These are phyloP conservation scores for Cornus kousa DNA, from an alignment of 148 eudicot genomes.

Conservation along the genomic window DNA sequence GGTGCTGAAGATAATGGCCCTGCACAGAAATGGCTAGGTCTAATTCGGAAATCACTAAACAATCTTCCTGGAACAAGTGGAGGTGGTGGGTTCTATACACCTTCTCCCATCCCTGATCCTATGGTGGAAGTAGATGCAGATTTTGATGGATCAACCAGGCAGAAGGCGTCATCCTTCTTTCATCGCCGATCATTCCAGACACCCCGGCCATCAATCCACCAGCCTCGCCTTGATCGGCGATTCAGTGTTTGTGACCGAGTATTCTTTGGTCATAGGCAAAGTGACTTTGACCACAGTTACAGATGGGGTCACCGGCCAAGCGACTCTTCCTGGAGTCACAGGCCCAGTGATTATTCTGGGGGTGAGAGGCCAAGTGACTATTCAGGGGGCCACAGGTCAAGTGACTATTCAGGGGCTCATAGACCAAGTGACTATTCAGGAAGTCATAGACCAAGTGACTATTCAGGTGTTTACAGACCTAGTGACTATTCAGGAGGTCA, in stretches of 20 bases:
- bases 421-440: slow-evolving; percentile 45
- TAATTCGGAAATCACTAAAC: slow-evolving; percentile 73
- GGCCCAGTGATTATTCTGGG: slow-evolving; percentile 37
- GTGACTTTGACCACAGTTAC: slow-evolving; percentile 41
- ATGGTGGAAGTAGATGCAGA: slow-evolving; percentile 79
- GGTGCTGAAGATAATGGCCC: slow-evolving; percentile 96
- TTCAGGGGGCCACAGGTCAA: slow-evolving; percentile 46
- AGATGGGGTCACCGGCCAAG: slow-evolving; percentile 42
- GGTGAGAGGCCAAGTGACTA: slow-evolving; percentile 45
- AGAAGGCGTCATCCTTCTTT: slow-evolving; percentile 55
- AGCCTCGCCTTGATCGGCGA: slow-evolving; percentile 82
- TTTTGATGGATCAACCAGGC: slow-evolving; percentile 74
- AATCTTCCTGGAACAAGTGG: slow-evolving; percentile 81
- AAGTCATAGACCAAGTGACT: slow-evolving; percentile 49
- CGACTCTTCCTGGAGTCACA: slow-evolving; percentile 35
- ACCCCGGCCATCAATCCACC: slow-evolving; percentile 54
- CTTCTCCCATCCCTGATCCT: slow-evolving; percentile 90
- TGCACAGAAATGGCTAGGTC: slow-evolving; percentile 76
- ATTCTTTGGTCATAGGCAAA: slow-evolving; percentile 76
- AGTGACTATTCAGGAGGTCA: slow-evolving; percentile 60
- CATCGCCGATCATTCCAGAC: slow-evolving; percentile 87
- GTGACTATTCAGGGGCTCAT: slow-evolving; percentile 43
- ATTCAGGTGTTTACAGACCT: slow-evolving; percentile 36
- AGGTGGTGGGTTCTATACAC: slow-evolving; percentile 66
- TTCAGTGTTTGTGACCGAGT: slow-evolving; percentile 87